Percentiles rank a stretch among this genome's conserved stretches.
phyloP scores from a whole-genome alignment of 176 grass and related monocot species.

The Oryza australiensis region DNA sequence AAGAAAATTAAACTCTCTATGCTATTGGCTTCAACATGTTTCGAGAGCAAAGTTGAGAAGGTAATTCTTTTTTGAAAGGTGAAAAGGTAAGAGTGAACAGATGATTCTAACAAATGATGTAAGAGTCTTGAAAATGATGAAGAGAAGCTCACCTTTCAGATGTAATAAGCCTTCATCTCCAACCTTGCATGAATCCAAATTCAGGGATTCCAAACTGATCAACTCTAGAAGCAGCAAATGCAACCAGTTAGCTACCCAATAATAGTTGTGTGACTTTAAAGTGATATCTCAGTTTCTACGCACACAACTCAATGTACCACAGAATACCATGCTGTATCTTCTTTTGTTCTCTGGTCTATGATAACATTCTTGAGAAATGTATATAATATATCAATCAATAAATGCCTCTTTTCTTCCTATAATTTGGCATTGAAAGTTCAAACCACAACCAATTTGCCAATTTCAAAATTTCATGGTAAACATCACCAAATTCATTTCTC shows the following conservation, averaged over 20 bases:
- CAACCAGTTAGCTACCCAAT: conserved; percentile 7
- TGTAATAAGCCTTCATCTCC: conserved; percentile 74
- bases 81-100: neutral
- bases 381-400: neutral
- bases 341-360: neutral
- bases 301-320: neutral
- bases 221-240: conserved; percentile 53
- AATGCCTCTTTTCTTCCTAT: neutral
- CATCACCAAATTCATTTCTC: neutral
- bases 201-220: conserved; percentile 82
- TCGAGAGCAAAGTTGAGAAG: neutral
- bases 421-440: neutral
- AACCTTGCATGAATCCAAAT: conserved; percentile 95
- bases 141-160: conserved; percentile 64
- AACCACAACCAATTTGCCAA: neutral
- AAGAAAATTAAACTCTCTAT: neutral
- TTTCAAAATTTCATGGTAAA: neutral
- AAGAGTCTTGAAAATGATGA: neutral
- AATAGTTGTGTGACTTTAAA: neutral
- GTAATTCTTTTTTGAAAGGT: neutral
- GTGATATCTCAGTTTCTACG: conserved; percentile 1
- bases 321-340: no score
- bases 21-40: neutral
- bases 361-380: neutral
- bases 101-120: neutral